Evolutionary conservation across 2,329 filamentous ascomycete genomes (phyloP).

Genomic region (Epichloe glyceriae): DNA sequence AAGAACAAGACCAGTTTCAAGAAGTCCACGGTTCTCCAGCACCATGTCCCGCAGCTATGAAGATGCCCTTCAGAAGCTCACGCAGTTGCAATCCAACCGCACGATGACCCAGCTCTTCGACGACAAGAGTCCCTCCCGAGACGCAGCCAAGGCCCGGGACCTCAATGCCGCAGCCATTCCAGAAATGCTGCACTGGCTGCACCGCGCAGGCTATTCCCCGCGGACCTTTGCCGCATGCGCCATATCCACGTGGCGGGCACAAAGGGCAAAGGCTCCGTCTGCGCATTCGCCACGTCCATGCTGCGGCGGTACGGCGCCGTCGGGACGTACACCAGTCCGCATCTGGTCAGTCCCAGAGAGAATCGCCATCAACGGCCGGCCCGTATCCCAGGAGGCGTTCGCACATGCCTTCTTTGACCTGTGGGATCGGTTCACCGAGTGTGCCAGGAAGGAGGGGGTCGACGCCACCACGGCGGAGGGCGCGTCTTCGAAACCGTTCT

Average conservation of each 20-base stretch:
- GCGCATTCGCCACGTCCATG: conserved; percentile 70
- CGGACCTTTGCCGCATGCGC: conserved; percentile 29
- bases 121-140: conserved; percentile 8
- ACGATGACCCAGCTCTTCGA: conserved; percentile 43
- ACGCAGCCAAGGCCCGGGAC: conserved; percentile 33
- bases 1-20: neutral
- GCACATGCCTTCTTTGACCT: conserved; percentile 70
- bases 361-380: conserved; percentile 64
- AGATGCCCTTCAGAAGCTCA: conserved; percentile 61
- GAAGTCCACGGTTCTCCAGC: neutral
- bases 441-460: conserved; percentile 21
- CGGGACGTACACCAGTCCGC: conserved; percentile 76
- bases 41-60: conserved; percentile 32
- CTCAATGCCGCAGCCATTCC: conserved; percentile 66
- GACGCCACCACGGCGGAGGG: conserved; percentile 33
- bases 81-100: conserved; percentile 68
- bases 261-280: conserved; percentile 87
- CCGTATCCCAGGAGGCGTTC: conserved; percentile 56
- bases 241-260: conserved; percentile 81
- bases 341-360: conserved; percentile 72
- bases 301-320: conserved; percentile 41
- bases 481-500: conserved; percentile 64
- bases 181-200: conserved; percentile 70
- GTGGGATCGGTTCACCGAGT: conserved; percentile 50
- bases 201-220: conserved; percentile 56